Percentiles rank a stretch among this genome's conserved stretches.
Evolutionary conservation across 2,329 filamentous ascomycete species (phyloP).

Genomic region (Aspergillus novoparasiticus): DNA sequence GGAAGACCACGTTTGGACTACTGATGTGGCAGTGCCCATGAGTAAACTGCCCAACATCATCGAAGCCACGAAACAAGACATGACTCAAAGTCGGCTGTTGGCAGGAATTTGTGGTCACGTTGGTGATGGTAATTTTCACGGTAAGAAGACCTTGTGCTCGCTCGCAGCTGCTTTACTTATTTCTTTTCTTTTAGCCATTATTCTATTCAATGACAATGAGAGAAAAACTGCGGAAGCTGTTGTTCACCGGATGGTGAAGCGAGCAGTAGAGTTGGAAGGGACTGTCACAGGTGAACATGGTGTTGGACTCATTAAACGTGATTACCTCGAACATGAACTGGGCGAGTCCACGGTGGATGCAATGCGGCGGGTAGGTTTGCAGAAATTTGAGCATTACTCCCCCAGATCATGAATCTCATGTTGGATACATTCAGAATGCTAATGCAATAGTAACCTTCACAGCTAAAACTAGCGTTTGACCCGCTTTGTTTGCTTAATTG

Average conservation of each 20-base stretch:
- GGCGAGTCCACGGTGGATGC: conserved; percentile 62
- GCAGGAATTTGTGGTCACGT: conserved; percentile 73
- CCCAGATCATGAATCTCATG: neutral
- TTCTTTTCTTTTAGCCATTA: conserved; percentile 50
- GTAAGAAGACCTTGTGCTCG: conserved; percentile 45
- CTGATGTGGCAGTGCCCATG: conserved; percentile 78
- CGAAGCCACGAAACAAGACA: conserved; percentile 68
- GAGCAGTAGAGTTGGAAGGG: conserved; percentile 70
- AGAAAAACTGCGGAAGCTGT: conserved; percentile 58
- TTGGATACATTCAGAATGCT: neutral
- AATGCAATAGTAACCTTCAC: conserved; percentile 22
- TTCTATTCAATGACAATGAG: conserved; percentile 63
- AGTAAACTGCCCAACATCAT: conserved; percentile 72
- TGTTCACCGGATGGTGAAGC: conserved; percentile 70
- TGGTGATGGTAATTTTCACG: conserved; percentile 74
- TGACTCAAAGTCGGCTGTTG: conserved; percentile 63
- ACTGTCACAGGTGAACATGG: conserved; percentile 74
- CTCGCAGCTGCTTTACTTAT: neutral
- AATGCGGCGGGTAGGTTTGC: conserved; percentile 61
- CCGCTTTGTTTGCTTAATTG: conserved; percentile 67
- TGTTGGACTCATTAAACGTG: conserved; percentile 70
- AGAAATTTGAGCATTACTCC: neutral
- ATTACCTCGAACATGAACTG: conserved; percentile 65
- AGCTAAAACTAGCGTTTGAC: conserved; percentile 67
- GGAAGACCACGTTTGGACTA: conserved; percentile 72